phyloP scores from a whole-genome alignment of 192 early-diverging fungal genomes.

The Coemansia sp. region DNA sequence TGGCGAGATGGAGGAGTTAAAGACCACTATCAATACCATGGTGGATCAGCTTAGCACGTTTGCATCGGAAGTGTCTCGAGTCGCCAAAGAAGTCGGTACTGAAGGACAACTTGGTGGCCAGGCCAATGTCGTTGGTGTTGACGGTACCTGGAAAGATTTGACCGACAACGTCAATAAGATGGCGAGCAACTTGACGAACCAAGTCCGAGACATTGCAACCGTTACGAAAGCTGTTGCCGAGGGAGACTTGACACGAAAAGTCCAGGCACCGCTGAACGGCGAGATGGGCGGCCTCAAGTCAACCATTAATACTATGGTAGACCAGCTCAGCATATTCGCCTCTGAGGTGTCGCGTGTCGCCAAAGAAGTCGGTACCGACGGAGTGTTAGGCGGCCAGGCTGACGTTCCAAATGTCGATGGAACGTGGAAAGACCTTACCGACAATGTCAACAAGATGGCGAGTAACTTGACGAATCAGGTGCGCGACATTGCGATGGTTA shows the following conservation, averaged over 20 bases:
- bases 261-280: constrained; percentile 34
- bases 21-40: constrained; percentile 62
- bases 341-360: constrained; percentile 68
- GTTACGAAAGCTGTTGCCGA: constrained; percentile 16
- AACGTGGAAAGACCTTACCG: constrained; percentile 62
- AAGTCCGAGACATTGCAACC: constrained; percentile 64
- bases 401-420: constrained; percentile 59
- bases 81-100: constrained; percentile 67
- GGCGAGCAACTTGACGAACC: constrained; percentile 63
- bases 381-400: constrained; percentile 67
- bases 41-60: constrained; percentile 66
- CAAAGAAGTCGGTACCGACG: constrained; percentile 70
- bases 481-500: constrained; percentile 57
- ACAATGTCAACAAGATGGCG: constrained; percentile 60
- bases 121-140: constrained; percentile 59
- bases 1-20: constrained; percentile 25
- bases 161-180: constrained; percentile 75
- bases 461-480: constrained; percentile 60
- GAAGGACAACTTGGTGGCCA: constrained; percentile 68
- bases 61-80: constrained; percentile 66
- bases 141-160: constrained; percentile 66
- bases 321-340: constrained; percentile 53
- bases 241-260: constrained; percentile 30
- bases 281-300: constrained; percentile 47
- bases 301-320: constrained; percentile 64